phyloP scores from a whole-genome alignment of 192 early-diverging fungal species.

The Fimicolochytrium jonesii region DNA sequence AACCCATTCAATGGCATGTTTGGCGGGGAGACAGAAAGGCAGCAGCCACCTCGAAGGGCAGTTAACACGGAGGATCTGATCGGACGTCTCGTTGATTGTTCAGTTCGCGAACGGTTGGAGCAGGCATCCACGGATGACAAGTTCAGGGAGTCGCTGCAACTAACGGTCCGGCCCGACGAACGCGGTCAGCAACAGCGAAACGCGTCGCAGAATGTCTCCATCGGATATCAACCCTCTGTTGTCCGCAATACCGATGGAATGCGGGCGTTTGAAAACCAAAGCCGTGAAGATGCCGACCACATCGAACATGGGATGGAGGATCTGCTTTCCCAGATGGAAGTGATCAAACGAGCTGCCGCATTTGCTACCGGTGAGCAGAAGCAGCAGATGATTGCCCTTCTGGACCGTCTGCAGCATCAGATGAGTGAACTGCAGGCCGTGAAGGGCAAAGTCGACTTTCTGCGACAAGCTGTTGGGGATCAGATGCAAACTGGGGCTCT shows the following conservation, averaged over 20 bases:
- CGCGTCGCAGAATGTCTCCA: neutral
- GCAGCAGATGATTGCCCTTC: slow-evolving; percentile 5
- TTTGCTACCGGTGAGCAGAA: slow-evolving; percentile 7
- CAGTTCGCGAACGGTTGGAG: neutral
- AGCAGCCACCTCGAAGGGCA: neutral
- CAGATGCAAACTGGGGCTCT: neutral
- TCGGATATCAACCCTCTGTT: neutral
- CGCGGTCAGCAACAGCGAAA: neutral
- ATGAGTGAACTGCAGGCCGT: slow-evolving; percentile 9
- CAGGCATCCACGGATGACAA: neutral
- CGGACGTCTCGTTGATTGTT: neutral
- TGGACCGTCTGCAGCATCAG: slow-evolving; percentile 5
- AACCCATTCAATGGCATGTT: neutral
- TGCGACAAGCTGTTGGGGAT: neutral
- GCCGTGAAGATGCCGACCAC: neutral
- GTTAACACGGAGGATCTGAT: neutral
- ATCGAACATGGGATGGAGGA: slow-evolving; percentile 16
- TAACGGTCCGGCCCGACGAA: neutral
- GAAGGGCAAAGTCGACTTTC: neutral
- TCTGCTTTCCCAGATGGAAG: neutral
- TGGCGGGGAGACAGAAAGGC: neutral
- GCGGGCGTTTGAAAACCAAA: neutral
- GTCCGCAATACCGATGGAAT: neutral
- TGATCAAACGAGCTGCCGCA: neutral
- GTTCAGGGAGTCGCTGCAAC: neutral